Conservation (phyloP, 2,329 filamentous ascomycete genomes). For the Penicillium griseofulvum region DNA sequence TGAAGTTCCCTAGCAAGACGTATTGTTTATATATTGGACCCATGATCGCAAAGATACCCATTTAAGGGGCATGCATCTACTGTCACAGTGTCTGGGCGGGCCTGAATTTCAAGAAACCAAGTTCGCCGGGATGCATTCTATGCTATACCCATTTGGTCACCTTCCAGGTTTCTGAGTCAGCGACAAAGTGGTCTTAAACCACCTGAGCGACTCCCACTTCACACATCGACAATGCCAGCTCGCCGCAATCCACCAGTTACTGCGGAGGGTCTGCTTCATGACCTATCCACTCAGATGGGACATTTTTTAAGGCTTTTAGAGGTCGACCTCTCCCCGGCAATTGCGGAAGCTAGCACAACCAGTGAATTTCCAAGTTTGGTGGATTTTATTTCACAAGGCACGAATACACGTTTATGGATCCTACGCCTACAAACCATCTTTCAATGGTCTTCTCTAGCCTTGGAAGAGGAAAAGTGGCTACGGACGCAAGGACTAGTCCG, state of each 20-base stretch:
- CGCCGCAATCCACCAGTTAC: constrained; percentile 7
- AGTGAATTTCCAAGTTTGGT: not conserved
- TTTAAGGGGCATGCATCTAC: too few relatives aligned
- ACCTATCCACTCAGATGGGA: constrained; percentile 3
- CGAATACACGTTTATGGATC: constrained; percentile 2
- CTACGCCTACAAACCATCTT: constrained; percentile 3
- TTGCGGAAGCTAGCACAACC: not conserved
- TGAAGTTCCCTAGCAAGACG: too few relatives aligned
- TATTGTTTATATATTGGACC: too few relatives aligned
- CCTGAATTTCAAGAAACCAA: too few relatives aligned
- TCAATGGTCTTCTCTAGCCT: constrained; percentile 7
- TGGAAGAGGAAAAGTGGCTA: constrained; percentile 9
- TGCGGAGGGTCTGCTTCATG: constrained; percentile 6
- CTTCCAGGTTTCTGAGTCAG: too few relatives aligned
- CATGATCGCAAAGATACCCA: too few relatives aligned
- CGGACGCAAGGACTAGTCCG: not conserved
- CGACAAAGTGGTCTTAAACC: too few relatives aligned
- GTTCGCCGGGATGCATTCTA: too few relatives aligned
- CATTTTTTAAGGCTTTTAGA: constrained; percentile 5
- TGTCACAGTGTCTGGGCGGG: too few relatives aligned
- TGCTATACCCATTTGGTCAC: too few relatives aligned
- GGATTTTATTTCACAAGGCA: constrained; percentile 4
- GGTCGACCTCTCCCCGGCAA: constrained; percentile 7
- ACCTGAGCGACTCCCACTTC: too few relatives aligned
- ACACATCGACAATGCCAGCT: constrained; percentile 1